Percentiles rank a stretch among this genome's conserved stretches.
phyloP scores from a whole-genome alignment of 2,329 filamentous ascomycete genomes.

The Stemphylium lycopersici region DNA sequence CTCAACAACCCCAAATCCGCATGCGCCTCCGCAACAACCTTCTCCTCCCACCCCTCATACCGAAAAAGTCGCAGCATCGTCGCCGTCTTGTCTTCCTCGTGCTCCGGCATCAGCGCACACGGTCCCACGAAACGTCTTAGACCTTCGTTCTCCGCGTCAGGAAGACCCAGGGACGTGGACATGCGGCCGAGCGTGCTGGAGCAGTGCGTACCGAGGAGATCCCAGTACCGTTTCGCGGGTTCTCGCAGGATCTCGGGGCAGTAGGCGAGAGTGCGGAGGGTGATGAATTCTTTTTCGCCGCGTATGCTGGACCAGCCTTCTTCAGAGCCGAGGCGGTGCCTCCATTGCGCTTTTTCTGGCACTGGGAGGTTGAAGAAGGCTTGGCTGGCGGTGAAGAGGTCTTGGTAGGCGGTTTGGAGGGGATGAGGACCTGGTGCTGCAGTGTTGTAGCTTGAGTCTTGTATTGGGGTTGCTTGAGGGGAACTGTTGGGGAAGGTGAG shows the following conservation, averaged over 20 bases:
- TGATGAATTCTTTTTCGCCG: slow-evolving; percentile 50
- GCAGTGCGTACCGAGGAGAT: slow-evolving; percentile 38
- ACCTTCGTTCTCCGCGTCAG: slow-evolving; percentile 16
- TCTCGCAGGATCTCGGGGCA: slow-evolving; percentile 40
- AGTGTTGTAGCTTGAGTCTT: not conserved
- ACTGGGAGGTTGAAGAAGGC: slow-evolving; percentile 39
- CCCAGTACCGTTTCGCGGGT: slow-evolving; percentile 43
- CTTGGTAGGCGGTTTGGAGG: slow-evolving; percentile 37
- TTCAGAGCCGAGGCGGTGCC: slow-evolving; percentile 42
- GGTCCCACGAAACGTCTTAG: slow-evolving; percentile 37
- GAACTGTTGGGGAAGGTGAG: slow-evolving; percentile 36
- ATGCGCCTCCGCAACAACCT: slow-evolving; percentile 47
- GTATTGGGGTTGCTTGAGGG: not conserved
- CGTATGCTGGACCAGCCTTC: slow-evolving; percentile 46
- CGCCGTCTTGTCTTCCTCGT: slow-evolving; percentile 35
- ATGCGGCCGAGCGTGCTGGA: slow-evolving; percentile 33
- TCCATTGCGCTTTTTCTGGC: slow-evolving; percentile 37
- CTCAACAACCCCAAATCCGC: slow-evolving; percentile 44
- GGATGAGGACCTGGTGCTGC: slow-evolving; percentile 28
- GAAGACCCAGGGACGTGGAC: slow-evolving; percentile 26
- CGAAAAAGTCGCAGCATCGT: slow-evolving; percentile 47
- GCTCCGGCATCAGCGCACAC: slow-evolving; percentile 27
- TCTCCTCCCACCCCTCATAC: slow-evolving; percentile 44
- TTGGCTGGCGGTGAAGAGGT: slow-evolving; percentile 39
- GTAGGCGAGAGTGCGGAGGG: slow-evolving; percentile 38